A percentile compares a stretch with the other conserved stretches of the same genome.
These are phyloP conservation scores for Claviceps lovelessii DNA, from an alignment of 2,329 filamentous ascomycete species.

Conservation along the genomic window DNA sequence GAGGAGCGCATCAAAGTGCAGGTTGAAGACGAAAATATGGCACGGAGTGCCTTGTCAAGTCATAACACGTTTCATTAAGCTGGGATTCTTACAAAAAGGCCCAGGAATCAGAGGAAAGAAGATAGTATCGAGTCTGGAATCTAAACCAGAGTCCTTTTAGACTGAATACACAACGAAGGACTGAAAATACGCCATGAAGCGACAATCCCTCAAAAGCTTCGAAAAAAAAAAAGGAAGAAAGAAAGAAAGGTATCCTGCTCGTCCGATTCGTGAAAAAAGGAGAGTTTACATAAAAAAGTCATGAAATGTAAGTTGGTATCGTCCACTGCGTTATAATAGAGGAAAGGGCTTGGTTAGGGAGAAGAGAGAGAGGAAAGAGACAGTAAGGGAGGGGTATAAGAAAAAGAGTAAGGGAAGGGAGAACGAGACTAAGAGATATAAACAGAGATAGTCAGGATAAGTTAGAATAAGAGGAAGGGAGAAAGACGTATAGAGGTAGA, in stretches of 20 bases:
- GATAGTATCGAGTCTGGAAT: neutral
- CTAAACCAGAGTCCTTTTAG: neutral
- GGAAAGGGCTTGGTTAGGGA: neutral
- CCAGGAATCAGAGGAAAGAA: neutral
- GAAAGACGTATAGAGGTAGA: too few relatives aligned
- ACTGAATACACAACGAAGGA: neutral
- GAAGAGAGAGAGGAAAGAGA: neutral
- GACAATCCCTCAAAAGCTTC: neutral
- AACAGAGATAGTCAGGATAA: too few relatives aligned
- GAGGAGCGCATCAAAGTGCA: neutral
- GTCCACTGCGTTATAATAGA: neutral
- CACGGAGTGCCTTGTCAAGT: neutral
- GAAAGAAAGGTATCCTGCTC: conserved; percentile 13
- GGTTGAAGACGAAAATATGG: neutral
- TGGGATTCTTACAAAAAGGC: neutral
- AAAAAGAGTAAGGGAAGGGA: too few relatives aligned
- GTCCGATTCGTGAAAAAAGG: conserved; percentile 7
- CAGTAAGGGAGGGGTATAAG: neutral
- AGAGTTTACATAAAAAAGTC: conserved; percentile 5
- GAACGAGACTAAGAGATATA: too few relatives aligned
- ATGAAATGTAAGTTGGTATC: conserved; percentile 1
- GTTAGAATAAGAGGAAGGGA: too few relatives aligned
- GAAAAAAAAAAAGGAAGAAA: neutral
- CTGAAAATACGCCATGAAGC: neutral
- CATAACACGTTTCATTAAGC: neutral